Conservation (phyloP, 768 basidiomycete species). For the Dioszegia crocea region DNA sequence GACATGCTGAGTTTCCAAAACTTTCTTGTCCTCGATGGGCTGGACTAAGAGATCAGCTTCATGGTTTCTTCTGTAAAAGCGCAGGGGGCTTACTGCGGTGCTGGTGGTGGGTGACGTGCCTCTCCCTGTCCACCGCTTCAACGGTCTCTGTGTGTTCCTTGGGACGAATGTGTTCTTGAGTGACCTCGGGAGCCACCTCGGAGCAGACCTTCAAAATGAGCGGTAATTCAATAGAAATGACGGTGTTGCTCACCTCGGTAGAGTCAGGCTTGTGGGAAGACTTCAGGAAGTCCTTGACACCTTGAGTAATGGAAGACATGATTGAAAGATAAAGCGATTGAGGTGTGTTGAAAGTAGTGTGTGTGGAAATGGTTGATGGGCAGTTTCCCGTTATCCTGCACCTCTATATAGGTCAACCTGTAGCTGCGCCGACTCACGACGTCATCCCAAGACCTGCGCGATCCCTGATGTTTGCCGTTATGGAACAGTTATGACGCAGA, state of each 20-base stretch:
- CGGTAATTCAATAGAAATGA: background rate
- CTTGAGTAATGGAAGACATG: conserved; percentile 16
- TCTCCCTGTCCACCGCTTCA: conserved; percentile 50
- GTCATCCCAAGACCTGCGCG: too few species aligned
- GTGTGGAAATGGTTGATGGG: background rate
- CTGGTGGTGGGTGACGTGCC: conserved; percentile 48
- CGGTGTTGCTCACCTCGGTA: conserved; percentile 32
- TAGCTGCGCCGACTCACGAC: too few species aligned
- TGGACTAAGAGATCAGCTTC: conserved; percentile 24
- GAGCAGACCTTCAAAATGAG: conserved; percentile 38
- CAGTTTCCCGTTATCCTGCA: background rate
- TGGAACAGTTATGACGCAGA: too few species aligned
- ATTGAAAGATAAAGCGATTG: background rate
- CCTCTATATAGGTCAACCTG: background rate
- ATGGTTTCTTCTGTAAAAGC: too few species aligned
- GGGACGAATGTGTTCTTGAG: conserved; percentile 45
- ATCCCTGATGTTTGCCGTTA: too few species aligned
- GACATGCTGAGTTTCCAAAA: conserved; percentile 44
- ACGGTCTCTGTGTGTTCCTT: conserved; percentile 44
- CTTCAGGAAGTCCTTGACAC: conserved; percentile 43
- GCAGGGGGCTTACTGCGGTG: conserved; percentile 29
- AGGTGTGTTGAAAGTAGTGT: background rate
- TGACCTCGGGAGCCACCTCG: conserved; percentile 48
- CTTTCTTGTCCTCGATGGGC: conserved; percentile 46
- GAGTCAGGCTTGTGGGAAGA: conserved; percentile 41